Evolutionary conservation across 768 basidiomycete species (phyloP), one percentile per base, ranked within the genome.

Genomic region (Lentinula guzmanii): DNA sequence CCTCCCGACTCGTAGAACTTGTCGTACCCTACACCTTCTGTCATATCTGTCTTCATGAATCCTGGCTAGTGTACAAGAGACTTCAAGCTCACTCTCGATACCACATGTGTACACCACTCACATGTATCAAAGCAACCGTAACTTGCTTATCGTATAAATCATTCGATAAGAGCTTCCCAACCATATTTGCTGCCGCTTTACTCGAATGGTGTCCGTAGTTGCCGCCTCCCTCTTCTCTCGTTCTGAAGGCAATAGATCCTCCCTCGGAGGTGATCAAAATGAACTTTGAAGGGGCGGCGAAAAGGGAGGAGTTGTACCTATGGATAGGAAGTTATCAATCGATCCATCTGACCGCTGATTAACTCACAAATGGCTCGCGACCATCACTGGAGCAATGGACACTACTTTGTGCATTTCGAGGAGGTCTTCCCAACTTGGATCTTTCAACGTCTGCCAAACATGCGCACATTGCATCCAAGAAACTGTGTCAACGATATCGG

Each of bases 151-250:
- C 71, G 37, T 72, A 66, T 13, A 82, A 61, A 62, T 81, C 79
- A 48, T 71, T 70, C 8, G 72, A 69, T 42, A 82, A 64, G 21
- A 82, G 67, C 48, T 74, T 74, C 2, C 79, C 79, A 9, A 77
- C 71, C 80, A 82, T 82, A 62, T 82, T 81, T 5, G 70, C 74
- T 21, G 80, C 80, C 1, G 75, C 77, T 68, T 82, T 82, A 60
- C 72, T 75, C 1, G 76, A 79, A 63, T 82, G 80, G 65, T 82
- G 80, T 16, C 77, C 79, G 61, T 76, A 80, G 67, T 79, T 82
- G 11, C 78, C 77, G 1, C 78, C 78, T 37, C 79, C 79, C 70
- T 82, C 80, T 43, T 71, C 72, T 63, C 69, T 66, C 0, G 78
- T 80, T 5, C 79, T 69, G 11, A 81, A 69, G 34, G 66, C 67